A percentile compares a stretch with the other conserved stretches of the same genome.
These are phyloP conservation scores for Wakefieldia striispora DNA, from an alignment of 768 basidiomycete genomes.

Conservation along the genomic window DNA sequence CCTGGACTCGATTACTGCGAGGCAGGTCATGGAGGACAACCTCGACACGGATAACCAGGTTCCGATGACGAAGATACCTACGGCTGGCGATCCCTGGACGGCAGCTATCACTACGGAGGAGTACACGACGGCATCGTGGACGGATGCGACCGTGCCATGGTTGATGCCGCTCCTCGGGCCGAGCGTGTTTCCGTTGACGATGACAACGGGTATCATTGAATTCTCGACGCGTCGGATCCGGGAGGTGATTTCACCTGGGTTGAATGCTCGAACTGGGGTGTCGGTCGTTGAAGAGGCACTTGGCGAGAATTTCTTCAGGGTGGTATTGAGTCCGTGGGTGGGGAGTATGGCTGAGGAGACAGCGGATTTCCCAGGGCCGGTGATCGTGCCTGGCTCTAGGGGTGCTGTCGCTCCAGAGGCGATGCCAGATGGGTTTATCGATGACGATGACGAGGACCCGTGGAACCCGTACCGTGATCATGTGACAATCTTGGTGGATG, in stretches of 20 bases:
- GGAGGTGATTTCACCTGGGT: constrained; percentile 38
- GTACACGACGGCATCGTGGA: constrained; percentile 30
- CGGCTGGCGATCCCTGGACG: constrained; percentile 24
- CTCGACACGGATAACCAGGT: constrained; percentile 16
- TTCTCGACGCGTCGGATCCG: constrained; percentile 58
- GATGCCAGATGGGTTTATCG: neutral
- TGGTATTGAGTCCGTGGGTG: constrained; percentile 56
- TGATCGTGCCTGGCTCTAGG: constrained; percentile 30
- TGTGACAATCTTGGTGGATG: constrained; percentile 30
- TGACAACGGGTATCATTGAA: constrained; percentile 63
- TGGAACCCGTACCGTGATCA: constrained; percentile 40
- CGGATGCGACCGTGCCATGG: constrained; percentile 22
- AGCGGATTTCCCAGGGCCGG: constrained; percentile 34
- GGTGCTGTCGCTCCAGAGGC: constrained; percentile 19
- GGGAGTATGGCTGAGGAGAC: constrained; percentile 30
- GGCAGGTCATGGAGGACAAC: constrained; percentile 32
- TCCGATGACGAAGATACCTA: constrained; percentile 18
- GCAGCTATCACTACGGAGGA: constrained; percentile 23
- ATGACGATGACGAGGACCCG: constrained; percentile 11
- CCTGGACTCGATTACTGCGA: constrained; percentile 28
- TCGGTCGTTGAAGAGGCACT: constrained; percentile 44
- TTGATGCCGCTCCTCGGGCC: constrained; percentile 51
- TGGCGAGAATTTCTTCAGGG: constrained; percentile 38
- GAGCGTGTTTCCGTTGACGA: constrained; percentile 54
- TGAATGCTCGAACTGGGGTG: neutral